Evolutionary conservation across 2,329 filamentous ascomycete genomes (phyloP), one percentile per base, ranked within the genome.

Genomic region (Dryadomyces quercivorus): DNA sequence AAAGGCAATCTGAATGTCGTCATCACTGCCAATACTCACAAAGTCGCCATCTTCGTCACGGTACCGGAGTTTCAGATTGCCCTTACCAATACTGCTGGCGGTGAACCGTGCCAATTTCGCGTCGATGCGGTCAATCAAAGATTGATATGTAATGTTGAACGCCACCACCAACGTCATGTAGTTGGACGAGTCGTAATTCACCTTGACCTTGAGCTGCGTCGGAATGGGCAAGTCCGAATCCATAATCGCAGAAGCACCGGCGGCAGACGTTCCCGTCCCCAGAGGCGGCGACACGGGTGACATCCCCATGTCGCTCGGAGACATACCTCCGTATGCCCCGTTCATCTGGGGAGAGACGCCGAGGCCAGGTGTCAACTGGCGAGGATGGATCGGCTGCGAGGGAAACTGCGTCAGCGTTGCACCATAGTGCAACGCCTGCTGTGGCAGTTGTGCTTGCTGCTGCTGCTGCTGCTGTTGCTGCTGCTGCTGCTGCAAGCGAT

Each of bases 131-230:
- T 97, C 93, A 59, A 93, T 90, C 54, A 98, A 76, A 22, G 88
- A 93, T 61, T 93, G 88, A 69, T 94, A 97, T 44, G 88, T 86
- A 63, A 97, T 97, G 66, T 94, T 95, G 69, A 89, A 94, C 36
- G 89, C 87, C 45, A 95, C 94, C 12, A 98, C 92, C n/a, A 98
- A 77, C 1, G 92, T 96, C 56, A 96, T 86, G 61, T 94, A 94
- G 65, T 91, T 93, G 49, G 86, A 86, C 48, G 70, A 73, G 56
- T 93, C 88, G 65, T 88, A 94, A 64, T 92, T 92, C 55, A 98
- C 90, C 67, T 94, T 95, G 51, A 96, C 91, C 71, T 96, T 97
- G 52, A 98, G 78, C 65, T 97, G 93, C 8, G 87, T 83, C 48
- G 76, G 80, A 51, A 77, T 67, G 22, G 71, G 75, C 62, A 78